Base-by-base conservation (phyloP, 108 stramenopile genomes). In the Schizochytrium sp. region DNA sequence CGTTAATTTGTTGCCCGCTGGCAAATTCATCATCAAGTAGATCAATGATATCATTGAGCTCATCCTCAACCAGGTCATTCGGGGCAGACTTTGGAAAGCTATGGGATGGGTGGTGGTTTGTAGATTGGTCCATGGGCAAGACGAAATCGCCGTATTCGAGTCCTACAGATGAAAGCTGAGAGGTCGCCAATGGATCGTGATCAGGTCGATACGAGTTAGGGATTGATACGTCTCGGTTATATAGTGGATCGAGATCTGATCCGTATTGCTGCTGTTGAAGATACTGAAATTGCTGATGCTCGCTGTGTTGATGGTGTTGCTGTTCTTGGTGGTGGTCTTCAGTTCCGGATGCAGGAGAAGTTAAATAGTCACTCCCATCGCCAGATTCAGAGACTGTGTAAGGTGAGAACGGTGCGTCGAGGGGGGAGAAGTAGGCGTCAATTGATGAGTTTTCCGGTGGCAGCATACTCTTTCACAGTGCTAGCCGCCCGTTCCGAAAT, bases 341-440 rank as follows among this genome's bases (percentile, higher is more conserved):
- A 38, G 42, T 44, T 13, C 64, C 64, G 12, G 64, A 69, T 8
- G 64, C 64, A 15, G 64, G 64, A 38, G 64, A 69, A 7, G 64
- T 69, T 44, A 69, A 13, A 38, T 69, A 83, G 50, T 49, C 76
- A 53, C 76, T 83, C 7, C 10, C 15, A 47, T 49, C 76, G 5
- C 76, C 53, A 53, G 47, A 55, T 47, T 83, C 47, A 7, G 50
- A 49, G 76, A 55, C 10, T 5, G 50, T 83, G 47, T 83, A 83
- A n/a, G 76, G 76, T n/a, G 76, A 83, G 76, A 2, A 83, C 0
- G 76, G 76, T 53, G 76, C 76, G 53, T 83, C 76, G 15, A 83
- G 76, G 28, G 76, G 76, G 15, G 76, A 83, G 76, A 83, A 83
- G 76, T 55, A 28, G 50, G 55, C 76, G 50, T 83, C 76, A 8